Percentiles rank a stretch among this genome's conserved stretches.
phyloP scores from a whole-genome alignment of 805 yeast genomes.

The Danielia oregonensis region DNA sequence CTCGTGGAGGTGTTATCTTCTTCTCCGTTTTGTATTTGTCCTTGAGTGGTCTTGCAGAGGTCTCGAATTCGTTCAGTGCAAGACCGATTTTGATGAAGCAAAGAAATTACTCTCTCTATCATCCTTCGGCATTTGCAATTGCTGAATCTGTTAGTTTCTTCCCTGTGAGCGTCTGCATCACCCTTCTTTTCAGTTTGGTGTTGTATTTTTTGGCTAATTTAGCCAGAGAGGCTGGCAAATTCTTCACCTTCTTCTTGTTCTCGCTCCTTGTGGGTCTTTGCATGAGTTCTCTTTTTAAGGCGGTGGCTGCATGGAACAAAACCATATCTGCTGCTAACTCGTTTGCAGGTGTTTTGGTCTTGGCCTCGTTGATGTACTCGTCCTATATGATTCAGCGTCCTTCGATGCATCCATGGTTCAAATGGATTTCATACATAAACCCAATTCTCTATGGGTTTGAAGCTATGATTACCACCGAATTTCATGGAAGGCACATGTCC shows the following conservation, averaged over 20 bases:
- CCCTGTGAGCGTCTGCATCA: slow-evolving; percentile 39
- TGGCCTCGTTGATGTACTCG: slow-evolving; percentile 28
- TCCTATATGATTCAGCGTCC: slow-evolving; percentile 30
- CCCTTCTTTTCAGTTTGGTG: slow-evolving; percentile 44
- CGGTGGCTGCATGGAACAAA: slow-evolving; percentile 49
- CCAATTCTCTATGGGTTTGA: slow-evolving; percentile 29
- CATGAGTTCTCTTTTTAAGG: slow-evolving; percentile 51
- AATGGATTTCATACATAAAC: slow-evolving; percentile 37
- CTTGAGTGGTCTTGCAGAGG: slow-evolving; percentile 47
- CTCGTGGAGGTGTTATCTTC: slow-evolving; percentile 62
- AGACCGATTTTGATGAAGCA: slow-evolving; percentile 30
- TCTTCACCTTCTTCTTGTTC: slow-evolving; percentile 48
- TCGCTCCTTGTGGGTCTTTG: slow-evolving; percentile 46
- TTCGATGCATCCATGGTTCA: slow-evolving; percentile 33
- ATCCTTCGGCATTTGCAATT: slow-evolving; percentile 26
- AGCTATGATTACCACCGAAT: slow-evolving; percentile 26
- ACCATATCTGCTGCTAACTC: slow-evolving; percentile 57
- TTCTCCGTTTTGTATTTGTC: slow-evolving; percentile 54
- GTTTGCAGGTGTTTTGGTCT: slow-evolving; percentile 45
- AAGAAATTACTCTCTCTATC: slow-evolving; percentile 24
- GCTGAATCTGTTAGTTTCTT: slow-evolving; percentile 19
- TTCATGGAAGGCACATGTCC: slow-evolving; percentile 27
- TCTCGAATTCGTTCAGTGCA: slow-evolving; percentile 23
- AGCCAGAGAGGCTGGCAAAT: slow-evolving; percentile 51
- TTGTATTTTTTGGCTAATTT: slow-evolving; percentile 56